Evolutionary conservation across 257 asterid genomes (phyloP), one percentile per base, ranked within the genome.

Genomic region (Linaria vulgaris): DNA sequence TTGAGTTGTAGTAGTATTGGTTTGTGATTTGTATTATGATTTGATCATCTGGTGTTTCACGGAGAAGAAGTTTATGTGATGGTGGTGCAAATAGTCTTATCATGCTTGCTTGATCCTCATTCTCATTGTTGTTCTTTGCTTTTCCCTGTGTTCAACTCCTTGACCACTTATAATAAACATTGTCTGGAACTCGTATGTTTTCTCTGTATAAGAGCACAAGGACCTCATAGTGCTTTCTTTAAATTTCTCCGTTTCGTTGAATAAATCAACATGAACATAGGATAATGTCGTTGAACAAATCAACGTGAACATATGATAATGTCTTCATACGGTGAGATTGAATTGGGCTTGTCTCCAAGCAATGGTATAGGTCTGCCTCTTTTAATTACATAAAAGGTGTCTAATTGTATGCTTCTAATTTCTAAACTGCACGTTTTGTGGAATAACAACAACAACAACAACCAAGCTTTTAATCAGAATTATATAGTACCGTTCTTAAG

Each of bases 121-220:
- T 64, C 66, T 51, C 15, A 34, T 20, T 69, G 6, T 61, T 34
- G 64, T 39, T 37, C 52, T 54, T 53, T 41, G 24, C 41, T 3
- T 34, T 31, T 51, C 53, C 56, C 30, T 56, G 16, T 27, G 8
- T 65, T 62, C 72, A 21, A 69, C 16, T 25, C 56, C 12, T 61
- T 48, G 61, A 24, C 27, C 44, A 31, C 34, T 47, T 68, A 21
- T 11, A 47, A 0, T 19, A 12, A n/a, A 27, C 6, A 27, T 2
- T 27, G 4, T 2, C 6, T 27, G 6, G 34, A 3, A 27, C 34
- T 27, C n/a, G n/a, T 27, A 38, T n/a, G 45, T 13, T 31, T 46
- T 9, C 39, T 53, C 12, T 6, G 21, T 4, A 13, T 45, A 9
- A 45, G 17, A 2, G 5, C 8, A 14, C 16, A n/a, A 4, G 53